Evolutionary conservation across 768 basidiomycete genomes (phyloP), one percentile per base, ranked within the genome.

Genomic region (Gloeopeniophorella convolvens): DNA sequence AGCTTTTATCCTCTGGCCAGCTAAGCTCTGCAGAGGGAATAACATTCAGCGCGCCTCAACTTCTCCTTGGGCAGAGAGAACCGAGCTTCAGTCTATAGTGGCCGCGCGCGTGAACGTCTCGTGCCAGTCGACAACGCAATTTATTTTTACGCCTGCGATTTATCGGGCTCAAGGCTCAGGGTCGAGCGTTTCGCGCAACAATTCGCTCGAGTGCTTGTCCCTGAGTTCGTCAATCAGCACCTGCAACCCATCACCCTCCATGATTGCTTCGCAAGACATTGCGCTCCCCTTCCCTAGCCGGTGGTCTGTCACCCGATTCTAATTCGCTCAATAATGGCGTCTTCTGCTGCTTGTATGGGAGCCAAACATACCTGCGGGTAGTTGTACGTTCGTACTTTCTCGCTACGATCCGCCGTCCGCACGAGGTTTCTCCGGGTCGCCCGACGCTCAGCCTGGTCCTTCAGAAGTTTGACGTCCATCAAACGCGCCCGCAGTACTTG

Each of bases 341-440:
- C n/a, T n/a, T n/a, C n/a, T n/a, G n/a, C n/a, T n/a, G n/a, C n/a
- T n/a, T n/a, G 21, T 26, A 40, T 4, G 1, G 15, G n/a, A 13
- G n/a, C n/a, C n/a, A 11, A 51, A 57, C 69, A 9, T 42, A 78
- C 90, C 74, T 93, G 92, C 1, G 90, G 79, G 65, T 84, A 94
- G 60, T 96, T 97, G 67, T 97, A 98, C 4, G 96, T 98, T 54
- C 96, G 72, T 50, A 98, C 87, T 65, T 97, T 98, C 62, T 97
- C 93, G 58, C 89, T 90, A 18, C 96, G 72, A 62, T 94, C 92
- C 2, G 83, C 83, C 0, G 84, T 82, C 35, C 80, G 79, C 8
- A 98, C 83, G 37, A 97, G 82, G 54, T 70, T 82, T 28, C 80
- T 73, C 11, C 92, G 74, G 3, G 76, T 76, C 0, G 79, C 79